A percentile compares a stretch with the other conserved stretches of the same genome.
Conservation (phyloP, 2,329 filamentous ascomycete species). For the Magnaporthiopsis incrustans region DNA sequence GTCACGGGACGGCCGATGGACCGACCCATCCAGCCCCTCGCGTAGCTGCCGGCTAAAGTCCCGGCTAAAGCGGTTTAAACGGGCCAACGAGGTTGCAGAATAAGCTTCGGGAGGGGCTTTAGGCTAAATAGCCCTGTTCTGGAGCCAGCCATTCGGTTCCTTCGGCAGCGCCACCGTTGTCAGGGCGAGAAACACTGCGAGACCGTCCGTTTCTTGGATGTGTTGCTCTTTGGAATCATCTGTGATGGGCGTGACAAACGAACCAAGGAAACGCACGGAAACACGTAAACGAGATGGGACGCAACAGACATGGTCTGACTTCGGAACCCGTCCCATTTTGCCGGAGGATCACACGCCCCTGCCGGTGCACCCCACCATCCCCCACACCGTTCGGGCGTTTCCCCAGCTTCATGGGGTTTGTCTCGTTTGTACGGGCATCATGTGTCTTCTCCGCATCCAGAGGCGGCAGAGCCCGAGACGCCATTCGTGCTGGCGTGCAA, state of each 20-base stretch:
- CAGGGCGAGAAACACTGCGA: too few relatives aligned
- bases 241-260: too few relatives aligned
- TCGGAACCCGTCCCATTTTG: slow-evolving; percentile 6
- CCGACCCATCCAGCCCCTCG: too few relatives aligned
- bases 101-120: not conserved
- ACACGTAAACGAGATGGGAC: too few relatives aligned
- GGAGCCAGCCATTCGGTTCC: not conserved
- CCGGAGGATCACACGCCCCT: slow-evolving; percentile 1
- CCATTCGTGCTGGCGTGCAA: too few relatives aligned
- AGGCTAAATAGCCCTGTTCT: not conserved
- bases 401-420: too few relatives aligned
- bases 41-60: not conserved
- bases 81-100: not conserved
- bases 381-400: not conserved
- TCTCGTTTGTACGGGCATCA: too few relatives aligned
- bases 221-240: too few relatives aligned
- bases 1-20: too few relatives aligned
- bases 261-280: too few relatives aligned
- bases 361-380: not conserved
- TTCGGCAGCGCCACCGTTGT: not conserved
- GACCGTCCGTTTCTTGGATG: too few relatives aligned
- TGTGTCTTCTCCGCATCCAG: too few relatives aligned
- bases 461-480: not conserved
- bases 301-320: not conserved
- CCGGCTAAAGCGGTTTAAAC: not conserved